Evolutionary conservation across 2,329 filamentous ascomycete genomes (phyloP), one percentile per base, ranked within the genome.

Genomic region (Leptographium flavum): DNA sequence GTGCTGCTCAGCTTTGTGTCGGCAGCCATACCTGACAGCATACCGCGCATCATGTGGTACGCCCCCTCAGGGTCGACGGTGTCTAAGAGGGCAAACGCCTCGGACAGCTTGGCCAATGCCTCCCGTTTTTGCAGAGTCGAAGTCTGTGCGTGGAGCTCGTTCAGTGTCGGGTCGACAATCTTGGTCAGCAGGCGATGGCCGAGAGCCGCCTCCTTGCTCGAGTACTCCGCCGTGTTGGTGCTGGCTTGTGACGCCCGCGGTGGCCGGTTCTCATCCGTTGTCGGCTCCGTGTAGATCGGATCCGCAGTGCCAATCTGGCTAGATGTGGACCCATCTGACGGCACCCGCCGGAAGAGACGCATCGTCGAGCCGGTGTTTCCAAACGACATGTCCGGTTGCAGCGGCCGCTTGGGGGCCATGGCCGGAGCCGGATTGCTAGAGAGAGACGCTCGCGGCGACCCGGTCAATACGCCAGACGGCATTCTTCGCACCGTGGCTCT

Each of bases 281-380:
- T 36, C 33, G 10, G 17, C 10, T 36, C 33, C 17, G 17, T 19
- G 11, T 21, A 36, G 5, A 36, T 21, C 8, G 33, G 13, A 5
- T 36, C 33, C 10, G 33, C 21, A 22, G 32, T 15, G 25, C 58
- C 59, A 2, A 62, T 47, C 27, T 66, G 64, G 5, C 65, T 63
- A 1, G 64, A 63, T 6, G 62, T 66, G 21, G 69, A 77, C 54
- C 71, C 69, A 55, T 86, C 83, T 0, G 88, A 92, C 1, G 74
- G 73, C 1, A 94, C 87, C 22, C 90, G 79, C 51, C 86, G 84
- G 68, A 95, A 96, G 43, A 94, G 81, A 45, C 88, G 81, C 53
- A 94, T 86, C 15, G 88, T 94, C 1, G 90, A 95, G 2, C 85
- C 86, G 8, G 81, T 83, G 61, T 96, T 96, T 43, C 90, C 92